Evolutionary conservation across 2,329 filamentous ascomycete genomes (phyloP).

Genomic region (Daldinia eschscholtzii): DNA sequence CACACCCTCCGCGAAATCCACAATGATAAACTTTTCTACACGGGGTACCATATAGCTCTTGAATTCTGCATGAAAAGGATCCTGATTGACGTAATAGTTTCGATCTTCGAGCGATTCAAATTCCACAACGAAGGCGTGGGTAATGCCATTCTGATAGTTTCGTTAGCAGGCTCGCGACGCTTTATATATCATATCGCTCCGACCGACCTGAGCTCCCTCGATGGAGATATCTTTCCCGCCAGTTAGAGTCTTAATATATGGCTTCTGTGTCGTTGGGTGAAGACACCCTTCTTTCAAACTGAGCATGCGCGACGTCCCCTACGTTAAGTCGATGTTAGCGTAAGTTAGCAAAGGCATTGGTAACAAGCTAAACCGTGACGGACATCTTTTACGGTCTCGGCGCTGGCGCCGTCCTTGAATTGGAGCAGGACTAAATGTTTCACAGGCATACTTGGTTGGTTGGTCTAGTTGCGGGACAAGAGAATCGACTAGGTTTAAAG

Average conservation of each 20-base stretch:
- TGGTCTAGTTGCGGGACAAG: too few relatives aligned
- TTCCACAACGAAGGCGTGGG: constrained; percentile 58
- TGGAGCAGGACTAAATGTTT: constrained; percentile 50
- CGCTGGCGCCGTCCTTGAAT: constrained; percentile 46
- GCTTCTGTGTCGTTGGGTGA: constrained; percentile 67
- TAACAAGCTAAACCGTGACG: constrained; percentile 2
- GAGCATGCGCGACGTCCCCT: constrained; percentile 60
- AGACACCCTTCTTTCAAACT: constrained; percentile 69
- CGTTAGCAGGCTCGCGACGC: constrained; percentile 20
- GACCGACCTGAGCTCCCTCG: constrained; percentile 69
- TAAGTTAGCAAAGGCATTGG: neutral
- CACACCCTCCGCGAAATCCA: constrained; percentile 52
- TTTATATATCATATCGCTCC: neutral
- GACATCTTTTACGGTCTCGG: constrained; percentile 34
- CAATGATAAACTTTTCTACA: constrained; percentile 56
- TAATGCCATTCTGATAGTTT: constrained; percentile 54
- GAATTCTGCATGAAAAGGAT: constrained; percentile 57
- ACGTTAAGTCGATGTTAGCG: constrained; percentile 2
- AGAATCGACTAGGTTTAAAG: too few relatives aligned
- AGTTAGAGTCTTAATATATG: constrained; percentile 70
- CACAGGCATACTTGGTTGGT: constrained; percentile 37
- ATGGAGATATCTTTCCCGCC: constrained; percentile 73
- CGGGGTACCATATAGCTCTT: constrained; percentile 51
- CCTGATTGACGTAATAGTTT: constrained; percentile 58
- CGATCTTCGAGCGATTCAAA: constrained; percentile 57